Conservation (phyloP, 108 stramenopile species). For the Stephanodiscus minutulus region DNA sequence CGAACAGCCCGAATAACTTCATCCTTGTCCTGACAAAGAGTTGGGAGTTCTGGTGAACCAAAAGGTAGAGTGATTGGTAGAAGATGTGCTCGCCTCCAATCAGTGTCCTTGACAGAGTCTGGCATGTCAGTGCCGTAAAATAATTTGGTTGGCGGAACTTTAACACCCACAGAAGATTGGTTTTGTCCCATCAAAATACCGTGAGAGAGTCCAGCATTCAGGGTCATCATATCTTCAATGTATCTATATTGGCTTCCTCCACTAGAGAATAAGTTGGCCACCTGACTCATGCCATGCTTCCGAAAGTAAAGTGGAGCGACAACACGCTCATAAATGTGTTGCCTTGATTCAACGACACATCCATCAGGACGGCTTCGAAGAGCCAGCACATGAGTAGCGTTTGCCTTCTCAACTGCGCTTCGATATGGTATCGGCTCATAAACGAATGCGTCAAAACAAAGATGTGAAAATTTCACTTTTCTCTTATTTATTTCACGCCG, state of each 20-base stretch:
- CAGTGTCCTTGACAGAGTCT: constrained; percentile 6
- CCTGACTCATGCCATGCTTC: constrained; percentile 43
- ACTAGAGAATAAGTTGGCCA: constrained; percentile 42
- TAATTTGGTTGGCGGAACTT: constrained; percentile 52
- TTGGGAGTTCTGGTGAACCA: constrained; percentile 47
- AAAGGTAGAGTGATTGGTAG: constrained; percentile 42
- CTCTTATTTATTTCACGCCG: constrained; percentile 23
- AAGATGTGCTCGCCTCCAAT: constrained; percentile 52
- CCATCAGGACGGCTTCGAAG: constrained; percentile 54
- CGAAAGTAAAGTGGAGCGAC: constrained; percentile 57
- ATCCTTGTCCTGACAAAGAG: constrained; percentile 54
- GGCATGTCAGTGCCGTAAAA: constrained; percentile 31
- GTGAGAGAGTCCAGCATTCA: constrained; percentile 47
- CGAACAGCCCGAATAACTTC: constrained; percentile 51
- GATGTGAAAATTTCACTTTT: constrained; percentile 28
- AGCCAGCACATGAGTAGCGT: constrained; percentile 53
- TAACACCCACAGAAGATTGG: constrained; percentile 25
- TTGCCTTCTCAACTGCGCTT: constrained; percentile 52
- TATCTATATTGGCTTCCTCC: constrained; percentile 57
- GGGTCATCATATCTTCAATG: constrained; percentile 54
- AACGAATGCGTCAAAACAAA: constrained; percentile 57
- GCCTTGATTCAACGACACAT: constrained; percentile 49
- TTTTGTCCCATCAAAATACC: constrained; percentile 36
- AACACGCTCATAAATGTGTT: constrained; percentile 51
- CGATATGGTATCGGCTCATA: constrained; percentile 58